Percentiles rank a stretch among this genome's conserved stretches.
These are phyloP conservation scores for Metroxylon sagu DNA, from an alignment of 176 grass and related monocot genomes.

Conservation along the genomic window DNA sequence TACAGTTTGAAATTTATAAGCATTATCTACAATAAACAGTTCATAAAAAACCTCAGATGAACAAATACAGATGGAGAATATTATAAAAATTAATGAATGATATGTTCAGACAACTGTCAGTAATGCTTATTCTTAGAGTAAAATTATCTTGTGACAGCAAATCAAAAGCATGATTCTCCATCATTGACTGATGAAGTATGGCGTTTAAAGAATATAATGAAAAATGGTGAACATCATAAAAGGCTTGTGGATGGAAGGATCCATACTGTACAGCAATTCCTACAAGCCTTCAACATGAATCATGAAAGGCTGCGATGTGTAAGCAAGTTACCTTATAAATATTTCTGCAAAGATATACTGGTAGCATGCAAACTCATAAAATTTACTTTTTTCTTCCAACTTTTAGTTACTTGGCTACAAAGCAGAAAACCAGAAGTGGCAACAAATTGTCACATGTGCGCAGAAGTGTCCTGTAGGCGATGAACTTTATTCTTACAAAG, in stretches of 20 bases:
- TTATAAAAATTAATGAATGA: no score
- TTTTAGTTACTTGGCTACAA: conserved; percentile 12
- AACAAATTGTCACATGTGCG: conserved; percentile 10
- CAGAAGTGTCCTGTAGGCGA: conserved; percentile 9
- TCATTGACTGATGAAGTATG: conserved; percentile 9
- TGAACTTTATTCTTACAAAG: conserved; percentile 10
- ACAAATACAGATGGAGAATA: no score
- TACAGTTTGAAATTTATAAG: no score
- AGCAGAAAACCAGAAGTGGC: conserved; percentile 3
- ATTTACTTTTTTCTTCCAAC: conserved; percentile 2
- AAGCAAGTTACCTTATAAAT: not conserved
- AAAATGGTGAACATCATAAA: not conserved
- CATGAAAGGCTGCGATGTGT: conserved; percentile 4
- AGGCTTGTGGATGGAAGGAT: conserved; percentile 2
- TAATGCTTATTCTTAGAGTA: no score
- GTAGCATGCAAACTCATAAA: conserved; percentile 1
- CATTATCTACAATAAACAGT: no score
- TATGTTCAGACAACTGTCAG: no score
- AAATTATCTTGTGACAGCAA: conserved; percentile 1
- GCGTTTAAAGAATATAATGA: conserved; percentile 5
- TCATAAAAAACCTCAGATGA: no score
- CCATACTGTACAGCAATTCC: conserved; percentile 8
- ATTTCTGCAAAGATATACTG: not conserved
- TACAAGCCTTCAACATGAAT: not conserved
- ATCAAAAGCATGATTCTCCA: conserved; percentile 12